phyloP scores from a whole-genome alignment of 768 basidiomycete genomes.

The Dentipellis fragilis region DNA sequence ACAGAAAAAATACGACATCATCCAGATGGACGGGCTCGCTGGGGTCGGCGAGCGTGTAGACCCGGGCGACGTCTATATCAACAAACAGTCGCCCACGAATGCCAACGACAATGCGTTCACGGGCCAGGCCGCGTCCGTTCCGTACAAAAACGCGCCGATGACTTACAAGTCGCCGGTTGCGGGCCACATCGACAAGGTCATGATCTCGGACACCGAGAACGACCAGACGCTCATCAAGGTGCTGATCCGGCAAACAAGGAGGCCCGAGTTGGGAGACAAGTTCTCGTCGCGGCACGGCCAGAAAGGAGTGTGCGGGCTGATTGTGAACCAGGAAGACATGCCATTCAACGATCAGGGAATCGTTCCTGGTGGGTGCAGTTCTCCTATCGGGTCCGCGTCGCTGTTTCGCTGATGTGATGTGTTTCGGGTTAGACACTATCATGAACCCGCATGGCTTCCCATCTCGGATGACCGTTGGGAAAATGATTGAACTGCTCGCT shows the following conservation, averaged over 20 bases:
- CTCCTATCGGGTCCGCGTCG: neutral
- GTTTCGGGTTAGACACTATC: conserved; percentile 67
- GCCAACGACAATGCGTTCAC: conserved; percentile 87
- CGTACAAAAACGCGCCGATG: conserved; percentile 89
- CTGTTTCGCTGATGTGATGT: conserved; percentile 9
- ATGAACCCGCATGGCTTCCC: conserved; percentile 99
- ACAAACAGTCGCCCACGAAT: conserved; percentile 93
- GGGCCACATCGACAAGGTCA: conserved; percentile 93
- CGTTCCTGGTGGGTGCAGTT: conserved; percentile 54
- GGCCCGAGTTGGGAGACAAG: conserved; percentile 96
- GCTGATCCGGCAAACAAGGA: conserved; percentile 89
- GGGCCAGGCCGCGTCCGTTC: conserved; percentile 71
- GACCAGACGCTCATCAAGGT: conserved; percentile 97
- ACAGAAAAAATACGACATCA: conserved; percentile 81
- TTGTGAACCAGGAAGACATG: conserved; percentile 98
- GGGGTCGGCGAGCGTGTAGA: conserved; percentile 92
- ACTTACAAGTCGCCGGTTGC: conserved; percentile 90
- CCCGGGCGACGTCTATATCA: conserved; percentile 89
- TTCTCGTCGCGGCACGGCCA: conserved; percentile 97
- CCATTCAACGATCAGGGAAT: conserved; percentile 99
- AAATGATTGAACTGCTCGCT: conserved; percentile 97
- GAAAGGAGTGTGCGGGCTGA: conserved; percentile 97
- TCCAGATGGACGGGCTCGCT: conserved; percentile 88
- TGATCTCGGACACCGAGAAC: conserved; percentile 94
- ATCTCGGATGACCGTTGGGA: conserved; percentile 98